Base-by-base conservation (phyloP, 805 yeast species). In the Saccharomyces mikatae region DNA sequence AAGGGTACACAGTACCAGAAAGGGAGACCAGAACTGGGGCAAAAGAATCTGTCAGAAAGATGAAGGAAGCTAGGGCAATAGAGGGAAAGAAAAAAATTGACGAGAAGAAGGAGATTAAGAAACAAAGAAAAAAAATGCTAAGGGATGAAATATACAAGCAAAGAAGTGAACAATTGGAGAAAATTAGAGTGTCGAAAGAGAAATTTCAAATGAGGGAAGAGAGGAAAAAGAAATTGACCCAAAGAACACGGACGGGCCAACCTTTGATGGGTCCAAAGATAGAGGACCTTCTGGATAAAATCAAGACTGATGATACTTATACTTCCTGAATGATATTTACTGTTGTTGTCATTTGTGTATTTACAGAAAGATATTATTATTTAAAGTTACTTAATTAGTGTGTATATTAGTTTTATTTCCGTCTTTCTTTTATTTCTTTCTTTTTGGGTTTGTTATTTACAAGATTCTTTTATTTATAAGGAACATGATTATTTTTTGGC, bases 241-340 rank as follows among this genome's bases (percentile, higher is more conserved):
- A 78, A 55, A 83, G 75, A 57, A 91, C 96, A 1, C 76, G 76
- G 62, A 66, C 74, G 3, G 98, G 98, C 0, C 98, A 91, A 68
- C 97, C 97, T 2, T 71, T 81, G 48, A 88, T 91, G 92, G 96
- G 89, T 0, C 95, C 96, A 14, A 80, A 95, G 69, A 88, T 91
- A 55, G 84, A 82, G 54, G 80, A 82, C 61, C 73, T 91, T 47
- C 75, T 91, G 50, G 94, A 86, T 52, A 88, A 89, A 69, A 87
- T 91, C 57, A 83, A 80, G 64, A 71, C 70, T 29, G 84, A 81
- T 58, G 70, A 69, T 31, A 63, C 67, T 2, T 69, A 68, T 53
- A 66, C 70, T 3, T 57, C 48, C 27, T 62, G 48, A 56, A 26
- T 5, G 30, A 30, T 26, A 6, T 49, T 41, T 48, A 28, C 13